Base-by-base conservation (phyloP, 176 grass and related monocot genomes). In the Thinopyrum elongatum region DNA sequence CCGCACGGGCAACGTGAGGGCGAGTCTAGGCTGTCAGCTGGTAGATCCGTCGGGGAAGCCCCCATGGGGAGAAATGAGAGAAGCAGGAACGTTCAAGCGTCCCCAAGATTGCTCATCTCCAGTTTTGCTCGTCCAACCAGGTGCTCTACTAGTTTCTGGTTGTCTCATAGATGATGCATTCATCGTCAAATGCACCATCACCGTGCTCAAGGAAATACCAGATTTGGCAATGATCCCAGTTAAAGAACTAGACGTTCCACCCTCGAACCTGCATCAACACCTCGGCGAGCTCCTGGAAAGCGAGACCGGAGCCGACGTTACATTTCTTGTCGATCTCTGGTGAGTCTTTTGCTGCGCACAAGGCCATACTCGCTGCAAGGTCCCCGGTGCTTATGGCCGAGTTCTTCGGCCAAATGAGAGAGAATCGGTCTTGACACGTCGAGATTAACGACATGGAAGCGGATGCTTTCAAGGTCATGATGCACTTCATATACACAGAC, bases 291-390 rank as follows among this genome's bases (percentile, higher is more conserved):
- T 49, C 4, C 12, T 47, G 0, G 3, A 4, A 11, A 47, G 44
- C 44, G 12, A 4, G 12, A 5, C 46, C 46, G 46, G 46, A 49
- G 46, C 46, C 0, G 46, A 49, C 13, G 13, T 49, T 10, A 49
- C 13, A 0, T 15, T 49, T 15, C 46, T 49, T 15, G 46, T 49
- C n/a, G n/a, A n/a, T n/a, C 46, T 15, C 29, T 6, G 85, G 65
- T 7, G 22, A 81, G 80, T 66, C 19, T 8, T 74, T 87, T 21
- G 73, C 28, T 3, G 65, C 74, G 14, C 61, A 86, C 28, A 86
- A 82, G 62, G 39, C 44, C 65, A 31, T 82, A 23, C 60, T 63
- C 10, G 60, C 60, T 5, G 60, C 60, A 27, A 63, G 60, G 60
- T 63, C 60, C 23, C 60, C 60, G 0, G 60, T 63, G 10, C 60